phyloP scores from a whole-genome alignment of 192 early-diverging fungal species.

The Obelidium mucronatum region DNA sequence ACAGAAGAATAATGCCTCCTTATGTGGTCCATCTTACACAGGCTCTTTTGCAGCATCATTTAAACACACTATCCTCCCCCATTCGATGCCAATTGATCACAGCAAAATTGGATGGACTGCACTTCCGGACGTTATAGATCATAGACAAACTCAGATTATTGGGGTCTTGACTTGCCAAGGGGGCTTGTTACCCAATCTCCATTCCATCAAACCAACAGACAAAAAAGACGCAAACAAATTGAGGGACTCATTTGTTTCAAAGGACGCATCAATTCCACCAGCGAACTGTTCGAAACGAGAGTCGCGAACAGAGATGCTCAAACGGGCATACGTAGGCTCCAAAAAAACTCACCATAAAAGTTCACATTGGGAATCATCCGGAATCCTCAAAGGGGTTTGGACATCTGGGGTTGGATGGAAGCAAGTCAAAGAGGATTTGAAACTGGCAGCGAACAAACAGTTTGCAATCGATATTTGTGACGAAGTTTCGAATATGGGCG shows the following conservation, averaged over 20 bases:
- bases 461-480: not conserved
- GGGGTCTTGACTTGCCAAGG: not conserved
- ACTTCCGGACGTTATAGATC: not conserved
- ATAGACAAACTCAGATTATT: not conserved
- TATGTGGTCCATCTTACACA: not conserved
- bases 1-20: not conserved
- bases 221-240: no score
- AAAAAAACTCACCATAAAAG: not conserved
- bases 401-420: not conserved
- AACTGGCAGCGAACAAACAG: not conserved
- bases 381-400: not conserved
- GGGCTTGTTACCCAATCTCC: not conserved
- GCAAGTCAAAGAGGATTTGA: not conserved
- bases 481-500: not conserved
- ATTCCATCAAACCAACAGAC: not conserved
- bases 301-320: not conserved
- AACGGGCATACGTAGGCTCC: not conserved
- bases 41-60: not conserved
- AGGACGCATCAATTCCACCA: no score
- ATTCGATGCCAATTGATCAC: not conserved
- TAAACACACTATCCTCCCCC: not conserved
- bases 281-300: no score
- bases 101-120: not conserved
- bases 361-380: not conserved
- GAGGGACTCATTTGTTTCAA: no score